phyloP scores from a whole-genome alignment of 2,329 filamentous ascomycete species.

The Monilinia laxa region DNA sequence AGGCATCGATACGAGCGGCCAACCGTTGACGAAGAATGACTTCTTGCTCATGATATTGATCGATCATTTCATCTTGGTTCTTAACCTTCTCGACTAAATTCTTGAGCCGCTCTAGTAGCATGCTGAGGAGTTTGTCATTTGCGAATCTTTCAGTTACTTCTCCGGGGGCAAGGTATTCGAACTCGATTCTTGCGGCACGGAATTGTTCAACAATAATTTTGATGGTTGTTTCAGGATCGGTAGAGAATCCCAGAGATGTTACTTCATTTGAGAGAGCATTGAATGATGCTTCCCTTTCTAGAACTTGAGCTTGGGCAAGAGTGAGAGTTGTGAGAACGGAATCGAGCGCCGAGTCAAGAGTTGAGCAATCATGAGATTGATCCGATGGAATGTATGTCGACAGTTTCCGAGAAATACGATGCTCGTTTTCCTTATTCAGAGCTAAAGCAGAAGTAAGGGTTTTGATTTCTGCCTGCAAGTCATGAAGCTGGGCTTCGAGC shows the following conservation, averaged over 20 bases:
- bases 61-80: conserved; percentile 54
- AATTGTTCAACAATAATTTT: conserved; percentile 50
- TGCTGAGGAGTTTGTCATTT: conserved; percentile 53
- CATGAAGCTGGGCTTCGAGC: conserved; percentile 33
- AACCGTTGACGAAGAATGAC: conserved; percentile 57
- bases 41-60: conserved; percentile 60
- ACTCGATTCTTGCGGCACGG: conserved; percentile 57
- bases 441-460: conserved; percentile 35
- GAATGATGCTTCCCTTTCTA: conserved; percentile 48
- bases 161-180: conserved; percentile 61
- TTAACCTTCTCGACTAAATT: conserved; percentile 48
- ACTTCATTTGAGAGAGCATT: conserved; percentile 50
- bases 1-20: conserved; percentile 51
- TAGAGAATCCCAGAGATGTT: conserved; percentile 53
- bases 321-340: conserved; percentile 39
- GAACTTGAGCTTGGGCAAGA: conserved; percentile 36
- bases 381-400: conserved; percentile 33
- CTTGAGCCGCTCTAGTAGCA: conserved; percentile 53
- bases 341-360: conserved; percentile 39
- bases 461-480: conserved; percentile 33
- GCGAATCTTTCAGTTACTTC: conserved; percentile 53
- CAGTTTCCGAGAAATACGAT: conserved; percentile 36
- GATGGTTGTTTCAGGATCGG: conserved; percentile 43
- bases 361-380: conserved; percentile 32
- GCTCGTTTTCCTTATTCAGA: conserved; percentile 34